phyloP scores from a whole-genome alignment of 371 early-diverging fungal species.

The Mucor mucedo region DNA sequence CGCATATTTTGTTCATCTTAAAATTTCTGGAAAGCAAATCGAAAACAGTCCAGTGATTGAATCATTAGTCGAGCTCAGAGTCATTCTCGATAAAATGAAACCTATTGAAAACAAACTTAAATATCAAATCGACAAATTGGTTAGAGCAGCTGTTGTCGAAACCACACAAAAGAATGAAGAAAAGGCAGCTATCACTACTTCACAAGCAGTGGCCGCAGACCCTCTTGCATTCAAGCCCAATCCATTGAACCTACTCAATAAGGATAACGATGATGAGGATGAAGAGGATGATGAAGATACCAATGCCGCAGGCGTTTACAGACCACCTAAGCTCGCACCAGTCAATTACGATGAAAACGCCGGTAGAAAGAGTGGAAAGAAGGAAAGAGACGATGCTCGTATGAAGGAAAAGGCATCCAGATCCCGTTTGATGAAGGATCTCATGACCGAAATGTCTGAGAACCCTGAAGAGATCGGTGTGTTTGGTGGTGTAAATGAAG shows the following conservation, averaged over 20 bases:
- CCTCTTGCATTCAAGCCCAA: conserved; percentile 91
- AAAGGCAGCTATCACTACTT: conserved; percentile 24
- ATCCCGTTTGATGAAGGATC: conserved; percentile 88
- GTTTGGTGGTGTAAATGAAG: conserved; percentile 68
- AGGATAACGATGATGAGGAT: conserved; percentile 50
- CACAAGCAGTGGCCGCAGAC: conserved; percentile 58
- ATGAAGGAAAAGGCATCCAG: conserved; percentile 75
- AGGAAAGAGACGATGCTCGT: conserved; percentile 68
- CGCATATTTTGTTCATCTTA: conserved; percentile 73
- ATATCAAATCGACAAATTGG: conserved; percentile 96
- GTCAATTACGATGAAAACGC: conserved; percentile 83
- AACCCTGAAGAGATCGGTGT: conserved; percentile 85
- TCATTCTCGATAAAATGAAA: conserved; percentile 89
- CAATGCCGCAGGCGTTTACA: conserved; percentile 62
- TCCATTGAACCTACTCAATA: conserved; percentile 67
- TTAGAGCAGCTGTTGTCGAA: conserved; percentile 73
- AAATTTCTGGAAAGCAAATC: conserved; percentile 75
- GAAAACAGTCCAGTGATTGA: conserved; percentile 70
- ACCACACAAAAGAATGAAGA: conserved; percentile 15
- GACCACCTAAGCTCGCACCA: conserved; percentile 89
- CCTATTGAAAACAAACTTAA: conserved; percentile 93
- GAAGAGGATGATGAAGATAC: conserved; percentile 33
- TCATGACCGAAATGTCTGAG: conserved; percentile 84
- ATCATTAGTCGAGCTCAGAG: conserved; percentile 79
- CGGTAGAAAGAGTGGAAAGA: conserved; percentile 51